Base-by-base conservation (phyloP, 1,284 basidiomycete genomes). In the Leccinum pallidistipes region DNA sequence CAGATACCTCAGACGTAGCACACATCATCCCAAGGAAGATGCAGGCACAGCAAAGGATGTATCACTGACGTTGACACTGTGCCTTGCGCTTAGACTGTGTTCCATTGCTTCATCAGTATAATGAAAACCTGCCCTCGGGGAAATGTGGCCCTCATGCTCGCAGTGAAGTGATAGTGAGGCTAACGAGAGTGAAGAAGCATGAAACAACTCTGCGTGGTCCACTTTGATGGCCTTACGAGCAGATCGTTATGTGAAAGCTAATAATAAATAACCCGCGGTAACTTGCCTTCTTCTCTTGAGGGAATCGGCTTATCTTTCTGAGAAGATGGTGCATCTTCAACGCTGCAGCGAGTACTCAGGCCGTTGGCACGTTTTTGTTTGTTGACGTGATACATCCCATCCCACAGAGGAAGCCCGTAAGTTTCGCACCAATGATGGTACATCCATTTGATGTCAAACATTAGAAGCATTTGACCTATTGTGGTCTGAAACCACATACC, bases 101-200 rank as follows among this genome's bases (percentile, higher is more conserved):
- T 73, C 72, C 62, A 68, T 73, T 70, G 59, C 51, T 60, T 74
- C 70, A 71, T 71, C 51, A 61, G 16, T 54, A 49, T 51, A 58
- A 71, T 74, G 72, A 73, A 71, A 69, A 50, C 71, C 68, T 71
- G 61, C 71, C 62, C 49, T 60, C 18, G 52, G 56, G 50, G 58
- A 59, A 63, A 59, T 55, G 56, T 65, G 36, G 38, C 50, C 59
- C 53, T 61, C 63, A 51, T 61, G 60, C 62, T 60, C 29, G 57
- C 45, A 14, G 56, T 58, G 66, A 61, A 57, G 57, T 55, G 52
- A 49, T 21, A 55, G 36, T 29, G 40, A 63, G 38, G 56, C 50
- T 56, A 38, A 50, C 47, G 40, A 71, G 50, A 57, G 58, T 47
- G 64, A 60, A 62, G 55, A 57, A 66, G 60, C 55, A 57, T 57